Evolutionary conservation across 106 monocot species (phyloP).

Genomic region (Dendrobium officinale): DNA sequence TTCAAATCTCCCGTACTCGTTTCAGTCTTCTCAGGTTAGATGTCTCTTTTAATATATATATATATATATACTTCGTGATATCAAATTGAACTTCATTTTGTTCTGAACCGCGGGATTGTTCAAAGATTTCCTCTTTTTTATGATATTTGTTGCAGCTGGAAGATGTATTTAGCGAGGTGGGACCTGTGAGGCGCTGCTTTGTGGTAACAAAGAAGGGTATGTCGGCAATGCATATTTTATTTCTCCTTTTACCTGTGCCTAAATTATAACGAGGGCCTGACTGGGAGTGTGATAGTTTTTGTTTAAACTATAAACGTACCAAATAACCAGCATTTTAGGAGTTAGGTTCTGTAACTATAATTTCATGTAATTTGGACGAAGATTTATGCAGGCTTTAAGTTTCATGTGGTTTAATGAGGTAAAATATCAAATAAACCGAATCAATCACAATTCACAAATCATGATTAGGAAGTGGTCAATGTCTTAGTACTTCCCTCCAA

Average conservation of each 20-base stretch:
- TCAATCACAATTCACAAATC: background rate
- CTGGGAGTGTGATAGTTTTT: background rate
- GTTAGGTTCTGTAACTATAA: background rate
- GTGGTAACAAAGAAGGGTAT: conserved; percentile 66
- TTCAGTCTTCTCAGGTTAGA: conserved; percentile 48
- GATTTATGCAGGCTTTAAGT: background rate
- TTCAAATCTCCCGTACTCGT: conserved; percentile 70
- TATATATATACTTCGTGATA: background rate
- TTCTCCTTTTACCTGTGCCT: background rate
- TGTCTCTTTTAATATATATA: background rate
- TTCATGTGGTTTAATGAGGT: background rate
- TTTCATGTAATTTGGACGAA: background rate
- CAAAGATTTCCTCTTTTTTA: background rate
- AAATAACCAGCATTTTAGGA: background rate
- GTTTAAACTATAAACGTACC: background rate
- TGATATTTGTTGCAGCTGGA: conserved; percentile 46
- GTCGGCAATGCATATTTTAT: background rate
- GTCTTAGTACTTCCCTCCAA: background rate
- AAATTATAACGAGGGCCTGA: background rate
- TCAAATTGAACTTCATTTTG: background rate
- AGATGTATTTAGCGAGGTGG: conserved; percentile 76
- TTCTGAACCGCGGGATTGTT: background rate
- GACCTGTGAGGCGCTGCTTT: conserved; percentile 83
- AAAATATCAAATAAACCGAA: background rate
- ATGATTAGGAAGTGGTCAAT: background rate